These are phyloP conservation scores for Nitzschia sp. DNA, from an alignment of 108 stramenopile species.

Conservation along the genomic window DNA sequence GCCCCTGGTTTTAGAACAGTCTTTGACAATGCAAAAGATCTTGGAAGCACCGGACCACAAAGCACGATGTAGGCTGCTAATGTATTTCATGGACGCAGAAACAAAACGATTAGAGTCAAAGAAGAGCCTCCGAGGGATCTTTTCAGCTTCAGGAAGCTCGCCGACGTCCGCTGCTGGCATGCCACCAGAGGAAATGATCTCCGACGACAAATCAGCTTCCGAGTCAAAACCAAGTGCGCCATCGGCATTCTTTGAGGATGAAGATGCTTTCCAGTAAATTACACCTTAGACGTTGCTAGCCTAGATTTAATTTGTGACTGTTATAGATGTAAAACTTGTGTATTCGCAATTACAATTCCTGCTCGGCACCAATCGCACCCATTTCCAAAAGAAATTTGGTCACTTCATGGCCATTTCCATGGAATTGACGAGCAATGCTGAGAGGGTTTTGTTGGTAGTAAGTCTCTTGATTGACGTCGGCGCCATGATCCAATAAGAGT, in stretches of 20 bases:
- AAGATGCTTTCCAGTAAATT: constrained; percentile 60
- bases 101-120: constrained; percentile 70
- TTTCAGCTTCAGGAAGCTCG: constrained; percentile 26
- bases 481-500: constrained; percentile 43
- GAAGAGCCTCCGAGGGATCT: constrained; percentile 68
- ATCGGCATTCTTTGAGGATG: constrained; percentile 53
- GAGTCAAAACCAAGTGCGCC: constrained; percentile 3
- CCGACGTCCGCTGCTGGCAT: not conserved
- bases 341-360: constrained; percentile 5
- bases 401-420: constrained; percentile 28
- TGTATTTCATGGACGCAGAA: constrained; percentile 75
- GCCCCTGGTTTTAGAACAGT: constrained; percentile 76
- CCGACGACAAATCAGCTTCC: constrained; percentile 2
- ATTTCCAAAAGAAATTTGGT: constrained; percentile 32
- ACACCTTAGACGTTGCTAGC: not conserved
- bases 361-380: constrained; percentile 34
- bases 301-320: too few relatives aligned
- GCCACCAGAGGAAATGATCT: constrained; percentile 34
- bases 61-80: constrained; percentile 59
- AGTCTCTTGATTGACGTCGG: constrained; percentile 27
- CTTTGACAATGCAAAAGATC: constrained; percentile 84
- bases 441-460: constrained; percentile 17
- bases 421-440: constrained; percentile 21
- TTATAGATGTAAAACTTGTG: too few relatives aligned
- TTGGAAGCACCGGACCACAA: constrained; percentile 72